Base-by-base conservation (phyloP, 2,329 filamentous ascomycete species). In the Penicillium janthinellum region DNA sequence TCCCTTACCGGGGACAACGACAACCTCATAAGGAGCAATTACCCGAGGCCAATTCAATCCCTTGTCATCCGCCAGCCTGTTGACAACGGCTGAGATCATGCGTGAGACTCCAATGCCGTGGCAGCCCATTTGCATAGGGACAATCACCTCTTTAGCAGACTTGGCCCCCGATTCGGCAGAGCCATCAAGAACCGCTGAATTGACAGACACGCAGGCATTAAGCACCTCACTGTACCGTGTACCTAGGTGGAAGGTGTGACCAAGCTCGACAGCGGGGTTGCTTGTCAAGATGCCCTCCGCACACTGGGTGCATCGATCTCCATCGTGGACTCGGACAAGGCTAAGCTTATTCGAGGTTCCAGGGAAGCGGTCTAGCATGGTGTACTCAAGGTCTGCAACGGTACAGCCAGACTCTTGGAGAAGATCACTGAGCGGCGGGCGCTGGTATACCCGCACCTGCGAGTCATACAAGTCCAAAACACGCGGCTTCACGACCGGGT, bases 81-180 rank as follows among this genome's bases (percentile, higher is more conserved):
- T 89, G 1, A 93, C 93, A 0, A 95, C 86, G 1, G 95, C 92
- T 8, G 89, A 92, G 62, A 99, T 88, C 68, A 99, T 88, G 47
- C 95, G 89, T 5, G 92, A 96, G 17, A 99, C 87, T 1, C 95
- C 95, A 62, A 99, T 96, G 0, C 95, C 95, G 72, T 97, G 92
- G 73, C 95, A 99, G 57, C 95, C 95, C 95, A 99, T 99, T 65
- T 96, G 87, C 70, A 96, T 83, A 0, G 87, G 82, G 0, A 86
- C 81, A 8, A 74, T 73, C 15, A 76, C 69, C 49, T 70, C 64
- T 25, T 73, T 68, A 15, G 67, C 60, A 31, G 54, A 71, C n/a
- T 65, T 67, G 48, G 69, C 62, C n/a, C 56, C 45, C 38, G 65
- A 17, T 22, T 54, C 51, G 10, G 64, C 53, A 20, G 65, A 58